A percentile compares a stretch with the other conserved stretches of the same genome.
phyloP scores from a whole-genome alignment of 257 asterid species.

The Petunia axillaris region DNA sequence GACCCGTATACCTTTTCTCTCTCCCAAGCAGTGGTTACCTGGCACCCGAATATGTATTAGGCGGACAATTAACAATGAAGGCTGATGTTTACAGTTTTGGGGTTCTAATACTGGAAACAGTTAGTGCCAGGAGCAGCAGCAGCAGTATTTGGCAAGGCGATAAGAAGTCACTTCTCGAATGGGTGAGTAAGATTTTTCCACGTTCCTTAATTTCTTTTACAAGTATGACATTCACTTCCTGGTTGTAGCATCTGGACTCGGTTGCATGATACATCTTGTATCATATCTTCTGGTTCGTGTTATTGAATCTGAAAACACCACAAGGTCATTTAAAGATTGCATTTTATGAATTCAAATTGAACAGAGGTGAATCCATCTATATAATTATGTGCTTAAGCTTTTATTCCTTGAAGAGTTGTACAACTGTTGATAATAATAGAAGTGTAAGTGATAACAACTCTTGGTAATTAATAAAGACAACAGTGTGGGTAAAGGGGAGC shows the following conservation, averaged over 20 bases:
- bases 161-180: slow-evolving; percentile 68
- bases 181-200: slow-evolving; percentile 59
- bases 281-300: background rate
- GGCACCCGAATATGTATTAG: slow-evolving; percentile 95
- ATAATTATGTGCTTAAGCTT: background rate
- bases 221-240: background rate
- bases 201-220: background rate
- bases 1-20: slow-evolving; percentile 29
- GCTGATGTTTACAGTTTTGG: slow-evolving; percentile 95
- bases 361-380: background rate
- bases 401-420: background rate
- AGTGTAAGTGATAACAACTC: background rate
- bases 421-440: background rate
- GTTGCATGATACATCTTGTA: background rate
- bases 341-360: background rate
- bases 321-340: background rate
- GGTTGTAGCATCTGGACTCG: slow-evolving; percentile 2
- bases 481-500: background rate
- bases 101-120: slow-evolving; percentile 72
- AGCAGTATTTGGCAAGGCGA: slow-evolving; percentile 54
- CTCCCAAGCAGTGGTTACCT: slow-evolving; percentile 80
- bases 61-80: slow-evolving; percentile 87
- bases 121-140: slow-evolving; percentile 77
- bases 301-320: background rate
- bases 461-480: background rate